Conservation (phyloP, 306 rosid species). For the Rosa rugosa region DNA sequence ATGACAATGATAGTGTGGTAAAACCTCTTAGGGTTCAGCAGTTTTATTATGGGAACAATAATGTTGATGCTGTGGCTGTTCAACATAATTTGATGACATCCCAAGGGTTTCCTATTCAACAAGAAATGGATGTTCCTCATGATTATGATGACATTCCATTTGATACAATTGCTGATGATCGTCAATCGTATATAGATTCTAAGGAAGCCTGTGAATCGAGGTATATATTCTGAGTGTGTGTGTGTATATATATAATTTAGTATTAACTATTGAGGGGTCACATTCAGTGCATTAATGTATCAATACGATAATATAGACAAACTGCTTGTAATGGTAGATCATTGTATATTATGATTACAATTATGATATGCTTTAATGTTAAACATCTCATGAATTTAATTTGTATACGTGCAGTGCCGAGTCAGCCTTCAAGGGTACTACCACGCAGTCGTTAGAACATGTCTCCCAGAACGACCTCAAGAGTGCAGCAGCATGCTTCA, state of each 20-base stretch:
- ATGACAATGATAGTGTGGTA: constrained; percentile 17
- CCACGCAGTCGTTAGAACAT: constrained; percentile 19
- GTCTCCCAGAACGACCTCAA: constrained; percentile 28
- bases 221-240: constrained; percentile 13
- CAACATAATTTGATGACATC: constrained; percentile 7
- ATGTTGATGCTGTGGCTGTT: constrained; percentile 15
- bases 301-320: too few species aligned
- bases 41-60: constrained; percentile 9
- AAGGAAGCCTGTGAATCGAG: constrained; percentile 42
- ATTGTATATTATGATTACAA: too few species aligned
- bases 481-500: constrained; percentile 42
- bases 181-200: constrained; percentile 29
- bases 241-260: background rate
- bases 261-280: background rate
- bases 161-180: constrained; percentile 36
- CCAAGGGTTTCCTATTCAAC: constrained; percentile 18
- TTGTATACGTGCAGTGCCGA: constrained; percentile 32
- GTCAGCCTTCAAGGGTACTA: constrained; percentile 21
- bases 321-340: too few species aligned
- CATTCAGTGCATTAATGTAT: background rate
- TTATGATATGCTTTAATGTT: background rate
- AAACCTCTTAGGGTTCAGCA: constrained; percentile 18
- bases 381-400: background rate
- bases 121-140: constrained; percentile 28
- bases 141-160: constrained; percentile 37